Conservation (phyloP, 257 asterid species). For the Dorcoceras hygrometricum region DNA sequence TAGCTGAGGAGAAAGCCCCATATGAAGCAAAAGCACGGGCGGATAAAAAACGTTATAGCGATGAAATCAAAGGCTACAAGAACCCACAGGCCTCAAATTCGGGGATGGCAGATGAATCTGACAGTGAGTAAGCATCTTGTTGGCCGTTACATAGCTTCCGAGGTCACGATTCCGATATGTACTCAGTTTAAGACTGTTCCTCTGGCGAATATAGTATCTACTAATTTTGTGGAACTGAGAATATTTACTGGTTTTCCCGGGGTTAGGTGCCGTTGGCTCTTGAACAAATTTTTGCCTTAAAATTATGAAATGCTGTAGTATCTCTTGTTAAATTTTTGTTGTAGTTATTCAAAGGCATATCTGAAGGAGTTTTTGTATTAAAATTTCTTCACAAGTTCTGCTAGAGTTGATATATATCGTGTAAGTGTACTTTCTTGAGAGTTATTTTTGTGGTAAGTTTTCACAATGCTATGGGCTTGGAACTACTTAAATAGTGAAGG, state of each 20-base stretch:
- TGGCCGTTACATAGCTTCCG: neutral
- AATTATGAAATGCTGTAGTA: neutral
- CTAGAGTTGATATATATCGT: neutral
- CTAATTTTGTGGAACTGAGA: neutral
- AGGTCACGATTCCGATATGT: neutral
- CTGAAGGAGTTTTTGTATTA: neutral
- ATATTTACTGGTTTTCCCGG: neutral
- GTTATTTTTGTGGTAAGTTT: neutral
- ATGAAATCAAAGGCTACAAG: slow-evolving; percentile 64
- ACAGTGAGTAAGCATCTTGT: slow-evolving; percentile 33
- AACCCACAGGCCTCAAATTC: slow-evolving; percentile 45
- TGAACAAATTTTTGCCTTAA: neutral
- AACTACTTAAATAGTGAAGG: no score
- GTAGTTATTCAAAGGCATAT: neutral
- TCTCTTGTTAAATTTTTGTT: neutral
- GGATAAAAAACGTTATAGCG: slow-evolving; percentile 72
- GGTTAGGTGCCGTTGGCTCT: neutral
- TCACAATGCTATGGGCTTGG: no score
- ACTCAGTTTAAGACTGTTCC: neutral
- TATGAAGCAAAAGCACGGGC: slow-evolving; percentile 76
- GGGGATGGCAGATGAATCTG: slow-evolving; percentile 59
- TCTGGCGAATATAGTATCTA: no score
- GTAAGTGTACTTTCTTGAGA: no score
- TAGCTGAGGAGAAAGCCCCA: slow-evolving; percentile 87
- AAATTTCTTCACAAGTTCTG: neutral